Percentiles rank a stretch among this genome's conserved stretches.
Conservation (phyloP, 75 land plant species). For the Larix kaempferi region DNA sequence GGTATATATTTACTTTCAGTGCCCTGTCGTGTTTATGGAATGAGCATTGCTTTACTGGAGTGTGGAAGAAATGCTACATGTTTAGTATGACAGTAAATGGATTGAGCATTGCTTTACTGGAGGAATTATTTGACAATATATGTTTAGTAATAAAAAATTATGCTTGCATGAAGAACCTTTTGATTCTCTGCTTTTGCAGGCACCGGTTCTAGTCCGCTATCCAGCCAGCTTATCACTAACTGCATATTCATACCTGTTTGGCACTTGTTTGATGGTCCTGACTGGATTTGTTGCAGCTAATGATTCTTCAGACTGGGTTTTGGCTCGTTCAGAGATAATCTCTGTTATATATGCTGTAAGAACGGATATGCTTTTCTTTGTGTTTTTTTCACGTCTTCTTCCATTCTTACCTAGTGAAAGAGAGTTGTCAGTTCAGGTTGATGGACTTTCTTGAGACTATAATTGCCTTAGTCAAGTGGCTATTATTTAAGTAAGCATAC, state of each 20-base stretch:
- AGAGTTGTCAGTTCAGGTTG: background rate
- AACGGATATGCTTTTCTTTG: background rate
- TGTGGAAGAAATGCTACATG: no score
- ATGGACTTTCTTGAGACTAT: background rate
- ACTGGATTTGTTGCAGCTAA: slow-evolving; percentile 52
- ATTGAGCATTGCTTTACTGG: no score
- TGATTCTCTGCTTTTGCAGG: slow-evolving; percentile 34
- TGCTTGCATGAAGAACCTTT: background rate
- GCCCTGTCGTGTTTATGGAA: no score
- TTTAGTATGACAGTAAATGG: no score
- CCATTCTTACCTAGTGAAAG: background rate
- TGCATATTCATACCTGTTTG: slow-evolving; percentile 90
- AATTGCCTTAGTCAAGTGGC: background rate
- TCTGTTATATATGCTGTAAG: slow-evolving; percentile 91
- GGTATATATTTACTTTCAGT: background rate
- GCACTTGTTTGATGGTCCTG: slow-evolving; percentile 63
- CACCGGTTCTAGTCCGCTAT: slow-evolving; percentile 59
- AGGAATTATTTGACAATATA: background rate
- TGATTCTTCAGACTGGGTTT: slow-evolving; percentile 62
- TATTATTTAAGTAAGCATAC: slow-evolving; percentile 5
- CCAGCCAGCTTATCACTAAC: slow-evolving; percentile 84
- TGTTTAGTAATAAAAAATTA: background rate
- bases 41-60: no score
- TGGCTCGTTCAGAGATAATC: slow-evolving; percentile 65
- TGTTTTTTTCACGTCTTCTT: background rate